Evolutionary conservation across 345 rosid genomes (phyloP), one percentile per base, ranked within the genome.

Genomic region (Hibiscus mutabilis): DNA sequence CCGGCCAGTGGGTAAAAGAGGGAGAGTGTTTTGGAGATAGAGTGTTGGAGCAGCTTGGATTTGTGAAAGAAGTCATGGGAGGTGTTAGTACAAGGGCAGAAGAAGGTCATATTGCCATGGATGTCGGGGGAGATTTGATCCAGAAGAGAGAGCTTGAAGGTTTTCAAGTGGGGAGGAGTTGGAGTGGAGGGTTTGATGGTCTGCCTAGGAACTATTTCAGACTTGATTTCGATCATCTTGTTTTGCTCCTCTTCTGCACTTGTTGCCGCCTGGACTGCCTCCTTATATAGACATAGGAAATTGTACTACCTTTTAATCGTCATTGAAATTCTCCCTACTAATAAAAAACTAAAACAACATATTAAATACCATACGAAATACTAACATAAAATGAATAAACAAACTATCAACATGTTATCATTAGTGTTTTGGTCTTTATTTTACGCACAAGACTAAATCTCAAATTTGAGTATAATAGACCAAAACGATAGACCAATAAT

Each of bases 1-100:
- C 81, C 81, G 0, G 70, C 76, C 0, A 73, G 53, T 5, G 81
- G 81, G 57, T 78, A 78, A 62, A 69, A 69, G 44, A 52, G 63
- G 12, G 74, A 42, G 9, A 78, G 57, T 0, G 77, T 74, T 33
- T 47, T 35, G 63, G 75, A 66, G 9, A 78, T 67, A 3, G 81
- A 74, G 5, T 46, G 51, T 24, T 57, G 70, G 9, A 78, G 75
- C 5, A 40, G 68, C 25, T 73, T 35, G 9, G 64, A 67, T 67
- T 72, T 73, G 3, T 52, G 56, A 15, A 61, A 35, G 25, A 56
- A 37, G 24, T 33, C 61, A 19, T n/a, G 40, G 4, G 19, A 3
- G 42, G 70, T 27, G 57, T 0, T 1, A 3, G 33, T 37, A 19
- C 69, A 46, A 47, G 81, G 56, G 72, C 56, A 78, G 67, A 78